Percentiles rank a stretch among this genome's conserved stretches.
Evolutionary conservation across 257 asterid genomes (phyloP).

Genomic region (Solanum peruvianum): DNA sequence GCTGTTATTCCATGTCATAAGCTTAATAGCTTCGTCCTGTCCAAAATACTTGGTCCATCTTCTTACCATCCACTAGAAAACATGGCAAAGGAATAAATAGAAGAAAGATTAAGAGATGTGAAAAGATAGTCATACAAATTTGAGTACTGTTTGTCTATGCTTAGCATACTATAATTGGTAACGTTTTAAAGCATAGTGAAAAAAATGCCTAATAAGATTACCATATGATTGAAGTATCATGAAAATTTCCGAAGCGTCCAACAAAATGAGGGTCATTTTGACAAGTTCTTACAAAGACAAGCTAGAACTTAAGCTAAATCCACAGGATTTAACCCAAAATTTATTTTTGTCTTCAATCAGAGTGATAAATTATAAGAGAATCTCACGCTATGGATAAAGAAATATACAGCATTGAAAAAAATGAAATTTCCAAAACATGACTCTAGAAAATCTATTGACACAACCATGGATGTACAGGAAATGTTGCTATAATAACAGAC

Average conservation of each 20-base stretch:
- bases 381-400: background rate
- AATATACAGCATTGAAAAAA: background rate
- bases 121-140: background rate
- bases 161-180: background rate
- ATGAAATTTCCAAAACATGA: background rate
- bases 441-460: background rate
- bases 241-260: background rate
- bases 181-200: background rate
- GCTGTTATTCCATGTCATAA: constrained; percentile 80
- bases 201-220: background rate
- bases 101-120: constrained; percentile 4
- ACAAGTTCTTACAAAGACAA: background rate
- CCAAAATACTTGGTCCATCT: constrained; percentile 77
- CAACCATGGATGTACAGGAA: background rate
- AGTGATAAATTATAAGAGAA: background rate
- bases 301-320: background rate
- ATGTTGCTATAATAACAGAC: background rate
- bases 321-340: background rate
- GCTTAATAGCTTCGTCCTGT: constrained; percentile 51
- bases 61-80: constrained; percentile 90
- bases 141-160: background rate
- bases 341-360: background rate
- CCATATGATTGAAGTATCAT: background rate
- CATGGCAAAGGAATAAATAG: background rate
- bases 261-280: background rate